These are phyloP conservation scores for Plasmodium coatneyi DNA, from an alignment of 169 alveolate species.

Conservation along the genomic window DNA sequence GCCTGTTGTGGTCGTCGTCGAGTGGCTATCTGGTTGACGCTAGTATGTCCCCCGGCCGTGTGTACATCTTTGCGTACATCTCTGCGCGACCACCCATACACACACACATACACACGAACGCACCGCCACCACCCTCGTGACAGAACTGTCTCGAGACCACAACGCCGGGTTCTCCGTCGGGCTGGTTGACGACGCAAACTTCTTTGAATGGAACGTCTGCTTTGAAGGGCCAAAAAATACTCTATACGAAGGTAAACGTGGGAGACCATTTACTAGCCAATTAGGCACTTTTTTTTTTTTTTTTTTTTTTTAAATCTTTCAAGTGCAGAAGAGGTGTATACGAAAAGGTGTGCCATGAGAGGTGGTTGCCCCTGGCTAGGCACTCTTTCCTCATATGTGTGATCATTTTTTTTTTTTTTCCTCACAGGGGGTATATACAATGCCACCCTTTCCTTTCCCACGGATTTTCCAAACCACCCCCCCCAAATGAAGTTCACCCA, in stretches of 20 bases:
- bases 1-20: not conserved
- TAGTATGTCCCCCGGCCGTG: not conserved
- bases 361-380: not conserved
- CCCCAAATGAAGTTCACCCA: constrained; percentile 97
- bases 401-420: not conserved
- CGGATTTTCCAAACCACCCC: constrained; percentile 97
- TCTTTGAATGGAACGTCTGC: constrained; percentile 95
- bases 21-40: not conserved
- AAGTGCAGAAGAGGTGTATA: not conserved
- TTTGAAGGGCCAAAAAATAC: constrained; percentile 98
- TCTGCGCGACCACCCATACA: not conserved
- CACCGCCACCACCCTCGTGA: not conserved
- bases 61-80: not conserved
- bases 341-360: not conserved
- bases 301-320: not conserved
- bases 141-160: constrained; percentile 90
- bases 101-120: not conserved
- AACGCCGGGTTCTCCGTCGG: constrained; percentile 96
- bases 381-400: not conserved
- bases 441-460: constrained; percentile 96
- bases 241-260: constrained; percentile 87
- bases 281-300: not conserved
- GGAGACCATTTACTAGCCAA: not conserved
- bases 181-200: constrained; percentile 93
- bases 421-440: constrained; percentile 94